Base-by-base conservation (phyloP, 495 filamentous ascomycete genomes). In the Lasiosphaeriaceae sp. region DNA sequence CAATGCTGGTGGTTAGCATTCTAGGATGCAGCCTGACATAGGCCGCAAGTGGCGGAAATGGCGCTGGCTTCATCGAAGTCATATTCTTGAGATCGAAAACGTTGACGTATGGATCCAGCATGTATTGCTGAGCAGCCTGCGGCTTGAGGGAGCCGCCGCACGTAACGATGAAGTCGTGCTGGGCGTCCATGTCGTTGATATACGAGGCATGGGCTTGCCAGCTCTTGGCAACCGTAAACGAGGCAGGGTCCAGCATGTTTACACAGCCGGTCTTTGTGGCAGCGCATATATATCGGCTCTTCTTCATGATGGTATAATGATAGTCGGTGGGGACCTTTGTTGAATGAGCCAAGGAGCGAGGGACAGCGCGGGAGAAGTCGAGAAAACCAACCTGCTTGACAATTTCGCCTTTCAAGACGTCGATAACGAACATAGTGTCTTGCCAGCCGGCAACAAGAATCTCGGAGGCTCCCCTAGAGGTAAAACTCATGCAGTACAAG, bases 11-110 rank as follows among this genome's bases (percentile, higher is more conserved):
- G 2, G 94, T 96, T 34, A 90, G 87, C 77, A 97, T 87, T 52
- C 89, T 87, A 9, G 95, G 95, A 69, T 99, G 95, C 85, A 97
- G 90, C 37, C 94, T 84, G 11, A 96, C 92, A 74, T 90, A 92
- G 20, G 93, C 92, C 8, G 93, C 92, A 1, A 92, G 90, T 9
- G 90, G 86, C 50, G 91, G 90, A 66, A 97, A 97, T 0, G 94
- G 88, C 54, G 97, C 89, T 2, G 94, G 94, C 12, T 90, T 86
- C 61, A 97, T 79, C 9, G 90, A 87, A 19, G 81, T 75, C 70
- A 96, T 78, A 47, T 88, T 94, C 70, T 92, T 95, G 23, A 99
- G 74, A 66, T 97, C 92, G 62, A 90, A 99, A 16, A 97, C 90
- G 58, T 96, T 96, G 52, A 96, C 91, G 47, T 96, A 81, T 2